Evolutionary conservation across 768 basidiomycete genomes (phyloP), one percentile per base, ranked within the genome.

Genomic region (Tricholoma hemisulphureum): DNA sequence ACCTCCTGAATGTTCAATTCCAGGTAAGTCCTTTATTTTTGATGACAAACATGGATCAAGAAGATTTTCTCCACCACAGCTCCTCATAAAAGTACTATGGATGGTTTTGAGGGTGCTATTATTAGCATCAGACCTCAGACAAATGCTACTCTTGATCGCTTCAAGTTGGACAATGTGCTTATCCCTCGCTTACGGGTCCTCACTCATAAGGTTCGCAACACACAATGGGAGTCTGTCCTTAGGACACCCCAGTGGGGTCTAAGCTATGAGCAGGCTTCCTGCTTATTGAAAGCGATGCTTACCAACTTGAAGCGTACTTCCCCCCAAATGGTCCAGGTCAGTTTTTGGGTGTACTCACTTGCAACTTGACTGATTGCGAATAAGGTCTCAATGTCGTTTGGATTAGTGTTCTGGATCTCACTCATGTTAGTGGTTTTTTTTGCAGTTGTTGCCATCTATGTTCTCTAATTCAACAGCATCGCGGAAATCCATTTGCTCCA

Each of bases 191-290:
- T 57, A 13, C 32, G 48, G 9, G 46, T 16, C 3, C 41, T 60
- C 16, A 51, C 34, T 9, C 20, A 20, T 8, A 41, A 23, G 10
- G 56, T 51, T 35, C 16, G 55, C 3, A 60, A 45, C 39, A 57
- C 46, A 6, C 23, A 39, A 29, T 60, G 59, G 59, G 32, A 34
- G 32, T 34, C 32, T 2, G 32, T 34, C 32, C 32, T 34, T 10
- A 34, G 32, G 51, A 57, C 10, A 10, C 32, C 32, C 7, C 32
- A 34, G 32, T 34, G 58, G 58, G 53, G 58, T 16, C 53, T 58
- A 4, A 58, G 32, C 35, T 55, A 46, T 43, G 41, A 58, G 39
- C 58, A 58, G 34, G 58, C 53, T 13, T 29, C 35, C 16, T 49
- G 54, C 28, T 50, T 58, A 32, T 54, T 53, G 49, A 10, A 21